These are phyloP conservation scores for Grosmannia serpens DNA, from an alignment of 2,329 filamentous ascomycete genomes.

Conservation along the genomic window DNA sequence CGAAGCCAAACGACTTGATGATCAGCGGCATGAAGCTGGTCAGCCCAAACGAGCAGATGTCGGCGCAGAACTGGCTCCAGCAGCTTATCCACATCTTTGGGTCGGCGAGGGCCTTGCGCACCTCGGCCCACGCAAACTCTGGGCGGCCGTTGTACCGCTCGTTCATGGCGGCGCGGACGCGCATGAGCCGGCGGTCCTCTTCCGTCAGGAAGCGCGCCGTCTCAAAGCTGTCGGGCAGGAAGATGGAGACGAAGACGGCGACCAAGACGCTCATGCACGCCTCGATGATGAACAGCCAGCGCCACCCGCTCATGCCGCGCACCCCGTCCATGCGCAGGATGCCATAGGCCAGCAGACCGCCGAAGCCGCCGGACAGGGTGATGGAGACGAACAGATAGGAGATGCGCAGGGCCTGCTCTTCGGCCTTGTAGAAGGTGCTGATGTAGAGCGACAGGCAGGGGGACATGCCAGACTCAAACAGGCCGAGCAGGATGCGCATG, in stretches of 20 bases:
- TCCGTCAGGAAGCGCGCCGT: slow-evolving; percentile 49
- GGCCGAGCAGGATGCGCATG: slow-evolving; percentile 56
- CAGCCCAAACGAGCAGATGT: slow-evolving; percentile 14
- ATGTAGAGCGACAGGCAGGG: slow-evolving; percentile 42
- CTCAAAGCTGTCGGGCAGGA: slow-evolving; percentile 56
- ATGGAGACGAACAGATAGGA: slow-evolving; percentile 59
- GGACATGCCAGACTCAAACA: slow-evolving; percentile 40
- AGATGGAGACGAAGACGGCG: slow-evolving; percentile 44
- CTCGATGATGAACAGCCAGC: slow-evolving; percentile 53
- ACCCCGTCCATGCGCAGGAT: slow-evolving; percentile 60
- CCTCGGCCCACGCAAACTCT: slow-evolving; percentile 12
- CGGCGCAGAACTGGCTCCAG: slow-evolving; percentile 25
- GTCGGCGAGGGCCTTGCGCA: slow-evolving; percentile 15
- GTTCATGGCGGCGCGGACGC: slow-evolving; percentile 24
- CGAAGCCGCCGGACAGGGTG: slow-evolving; percentile 60
- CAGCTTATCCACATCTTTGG: slow-evolving; percentile 18
- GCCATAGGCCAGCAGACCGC: slow-evolving; percentile 56
- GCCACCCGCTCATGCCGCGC: slow-evolving; percentile 53
- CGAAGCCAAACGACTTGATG: slow-evolving; percentile 21
- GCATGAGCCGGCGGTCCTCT: slow-evolving; percentile 45
- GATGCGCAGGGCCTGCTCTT: slow-evolving; percentile 60
- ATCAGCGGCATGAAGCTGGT: slow-evolving; percentile 24
- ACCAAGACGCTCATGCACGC: slow-evolving; percentile 35
- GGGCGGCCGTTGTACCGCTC: background rate
- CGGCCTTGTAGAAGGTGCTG: slow-evolving; percentile 62